A percentile compares a stretch with the other conserved stretches of the same genome.
Evolutionary conservation across 805 yeast genomes (phyloP).

Genomic region (Scheffersomyces amazonensis): DNA sequence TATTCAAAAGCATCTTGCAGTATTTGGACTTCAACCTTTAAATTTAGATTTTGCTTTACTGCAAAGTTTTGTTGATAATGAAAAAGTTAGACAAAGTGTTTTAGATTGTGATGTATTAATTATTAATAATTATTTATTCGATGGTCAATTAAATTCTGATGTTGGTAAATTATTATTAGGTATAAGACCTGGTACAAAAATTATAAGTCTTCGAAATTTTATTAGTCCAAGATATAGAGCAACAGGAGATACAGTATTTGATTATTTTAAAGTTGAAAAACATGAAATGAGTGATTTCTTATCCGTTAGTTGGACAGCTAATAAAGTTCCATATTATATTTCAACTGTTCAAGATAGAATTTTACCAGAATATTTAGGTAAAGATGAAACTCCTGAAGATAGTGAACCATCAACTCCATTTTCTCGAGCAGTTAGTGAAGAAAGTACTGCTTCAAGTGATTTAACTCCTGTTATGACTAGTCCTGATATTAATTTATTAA

Average conservation of each 20-base stretch:
- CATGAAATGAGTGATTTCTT: slow-evolving; percentile 59
- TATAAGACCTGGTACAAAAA: slow-evolving; percentile 69
- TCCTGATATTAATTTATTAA: neutral
- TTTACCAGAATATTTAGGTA: slow-evolving; percentile 27
- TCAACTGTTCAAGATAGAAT: slow-evolving; percentile 57
- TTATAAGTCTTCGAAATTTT: slow-evolving; percentile 75
- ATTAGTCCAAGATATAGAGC: slow-evolving; percentile 74
- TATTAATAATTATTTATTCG: slow-evolving; percentile 82
- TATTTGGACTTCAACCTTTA: slow-evolving; percentile 65
- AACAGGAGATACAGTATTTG: slow-evolving; percentile 56
- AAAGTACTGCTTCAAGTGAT: neutral
- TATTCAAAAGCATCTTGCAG: slow-evolving; percentile 52
- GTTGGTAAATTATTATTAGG: slow-evolving; percentile 65
- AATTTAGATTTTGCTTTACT: slow-evolving; percentile 54
- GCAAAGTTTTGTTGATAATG: slow-evolving; percentile 71
- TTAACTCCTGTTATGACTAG: neutral
- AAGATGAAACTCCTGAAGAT: slow-evolving; percentile 3
- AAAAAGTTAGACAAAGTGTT: slow-evolving; percentile 50
- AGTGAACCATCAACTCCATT: slow-evolving; percentile 2
- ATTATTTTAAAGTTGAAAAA: slow-evolving; percentile 60
- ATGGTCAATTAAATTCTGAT: slow-evolving; percentile 64
- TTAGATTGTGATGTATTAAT: slow-evolving; percentile 68
- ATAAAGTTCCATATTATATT: slow-evolving; percentile 75
- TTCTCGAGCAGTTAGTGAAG: neutral
- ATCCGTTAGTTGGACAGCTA: slow-evolving; percentile 89